phyloP scores from a whole-genome alignment of 2,329 filamentous ascomycete species.

The Phaeosphaeriaceae sp. region DNA sequence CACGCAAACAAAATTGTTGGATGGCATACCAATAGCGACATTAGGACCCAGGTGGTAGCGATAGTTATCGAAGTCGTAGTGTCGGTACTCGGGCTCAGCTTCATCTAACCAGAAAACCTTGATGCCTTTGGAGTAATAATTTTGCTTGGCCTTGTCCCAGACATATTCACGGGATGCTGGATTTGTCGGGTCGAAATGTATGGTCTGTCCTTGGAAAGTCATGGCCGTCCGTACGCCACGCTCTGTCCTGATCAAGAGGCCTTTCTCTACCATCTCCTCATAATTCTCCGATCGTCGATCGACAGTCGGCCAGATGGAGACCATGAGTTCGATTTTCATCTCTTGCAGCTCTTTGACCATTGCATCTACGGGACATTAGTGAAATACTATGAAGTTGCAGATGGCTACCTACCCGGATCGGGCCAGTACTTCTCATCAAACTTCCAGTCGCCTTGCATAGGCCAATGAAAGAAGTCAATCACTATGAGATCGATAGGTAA shows the following conservation, averaged over 20 bases:
- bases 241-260: constrained; percentile 67
- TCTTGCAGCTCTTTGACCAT: constrained; percentile 70
- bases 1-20: neutral
- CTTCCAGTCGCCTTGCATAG: constrained; percentile 71
- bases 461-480: constrained; percentile 74
- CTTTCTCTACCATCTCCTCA: constrained; percentile 67
- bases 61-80: constrained; percentile 73
- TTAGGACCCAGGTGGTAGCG: constrained; percentile 66
- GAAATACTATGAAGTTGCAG: neutral
- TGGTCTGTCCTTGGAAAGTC: constrained; percentile 66
- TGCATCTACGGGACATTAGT: constrained; percentile 50
- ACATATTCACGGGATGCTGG: constrained; percentile 66
- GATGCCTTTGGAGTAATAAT: constrained; percentile 70
- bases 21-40: constrained; percentile 58
- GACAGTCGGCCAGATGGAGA: constrained; percentile 74
- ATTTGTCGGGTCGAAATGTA: constrained; percentile 71
- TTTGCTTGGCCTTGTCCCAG: constrained; percentile 66
- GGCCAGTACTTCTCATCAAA: constrained; percentile 72
- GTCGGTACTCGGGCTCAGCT: constrained; percentile 71
- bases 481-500: constrained; percentile 72
- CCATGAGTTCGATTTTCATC: constrained; percentile 71
- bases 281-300: constrained; percentile 67
- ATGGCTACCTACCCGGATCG: constrained; percentile 44
- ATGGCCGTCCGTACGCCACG: constrained; percentile 66
- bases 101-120: constrained; percentile 74